Conservation (phyloP, 148 eudicot genomes). For the Camellia lanceoleosa region DNA sequence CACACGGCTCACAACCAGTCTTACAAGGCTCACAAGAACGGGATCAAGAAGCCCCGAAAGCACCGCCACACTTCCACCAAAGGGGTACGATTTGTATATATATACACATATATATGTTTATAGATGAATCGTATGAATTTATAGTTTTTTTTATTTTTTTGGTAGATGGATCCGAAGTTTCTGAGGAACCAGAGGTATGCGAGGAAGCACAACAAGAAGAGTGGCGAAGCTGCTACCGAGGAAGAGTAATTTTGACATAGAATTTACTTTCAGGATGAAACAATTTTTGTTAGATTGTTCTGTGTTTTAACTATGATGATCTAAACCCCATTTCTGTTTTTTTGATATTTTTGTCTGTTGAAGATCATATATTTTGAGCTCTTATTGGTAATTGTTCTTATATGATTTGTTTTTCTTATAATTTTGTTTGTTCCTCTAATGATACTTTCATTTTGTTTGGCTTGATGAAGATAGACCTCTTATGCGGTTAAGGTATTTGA, state of each 20-base stretch:
- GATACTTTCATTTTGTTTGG: no score
- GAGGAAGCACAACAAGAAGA: constrained; percentile 86
- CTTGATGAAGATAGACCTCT: no score
- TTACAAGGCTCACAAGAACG: constrained; percentile 72
- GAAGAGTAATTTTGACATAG: constrained; percentile 39
- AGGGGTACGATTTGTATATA: constrained; percentile 43
- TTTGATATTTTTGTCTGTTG: background rate
- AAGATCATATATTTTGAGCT: background rate
- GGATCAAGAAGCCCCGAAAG: constrained; percentile 78
- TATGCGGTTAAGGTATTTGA: no score
- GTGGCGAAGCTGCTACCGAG: constrained; percentile 39
- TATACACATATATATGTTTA: background rate
- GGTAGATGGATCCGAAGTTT: constrained; percentile 86
- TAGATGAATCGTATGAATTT: background rate
- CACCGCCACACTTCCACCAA: constrained; percentile 84
- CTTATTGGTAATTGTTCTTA: background rate
- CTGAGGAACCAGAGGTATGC: constrained; percentile 95
- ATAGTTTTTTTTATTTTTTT: background rate
- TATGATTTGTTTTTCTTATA: no score
- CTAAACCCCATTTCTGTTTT: background rate
- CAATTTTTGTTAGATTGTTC: background rate
- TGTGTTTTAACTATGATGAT: background rate
- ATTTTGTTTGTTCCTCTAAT: no score
- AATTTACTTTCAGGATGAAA: constrained; percentile 1
- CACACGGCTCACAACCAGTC: constrained; percentile 93